Base-by-base conservation (phyloP, 768 basidiomycete genomes). In the Mycena leptocephala region DNA sequence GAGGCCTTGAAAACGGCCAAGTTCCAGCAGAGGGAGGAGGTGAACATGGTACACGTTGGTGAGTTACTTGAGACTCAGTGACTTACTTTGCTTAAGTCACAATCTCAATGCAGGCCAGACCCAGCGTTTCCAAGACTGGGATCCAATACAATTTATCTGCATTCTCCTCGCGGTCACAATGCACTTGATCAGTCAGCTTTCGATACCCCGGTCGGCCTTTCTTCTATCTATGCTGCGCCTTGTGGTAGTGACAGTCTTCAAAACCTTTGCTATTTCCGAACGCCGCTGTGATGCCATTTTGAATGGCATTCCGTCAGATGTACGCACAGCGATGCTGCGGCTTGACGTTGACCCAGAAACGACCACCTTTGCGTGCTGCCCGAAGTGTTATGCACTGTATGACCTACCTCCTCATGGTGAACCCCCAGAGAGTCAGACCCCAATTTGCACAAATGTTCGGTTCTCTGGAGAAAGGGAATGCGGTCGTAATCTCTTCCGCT, bases 321-420 rank as follows among this genome's bases (percentile, higher is more conserved):
- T 64, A 9, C 62, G 62, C 62, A 64, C 62, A 43, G 62, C 39
- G 24, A 64, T 30, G 24, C 37, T 8, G 24, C 37, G 62, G 62
- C 62, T 64, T 26, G 62, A 41, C 9, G 33, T 64, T 32, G 62
- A 64, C 62, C 62, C 62, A 5, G 62, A 64, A 46, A 64, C 62
- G 13, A 64, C 39, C 16, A 64, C 62, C 26, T 64, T 41, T 64
- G 37, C 62, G 9, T 64, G 62, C 41, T 64, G 62, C 41, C 41
- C 62, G 5, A 64, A 46, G 20, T 64, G 62, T 20, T 64, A 64
- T 18, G 62, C 62, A 16, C 62, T 64, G 20, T 64, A 41, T 32
- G 62, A 64, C 28, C 14, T 64, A 28, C 62, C 62, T 32, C 41
- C 37, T 10, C 39, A 18, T 30, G 62, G 62, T 28, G 24, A 64